Evolutionary conservation across 352 stramenopile genomes (phyloP).

Genomic region (Phytophthora tentaculata): DNA sequence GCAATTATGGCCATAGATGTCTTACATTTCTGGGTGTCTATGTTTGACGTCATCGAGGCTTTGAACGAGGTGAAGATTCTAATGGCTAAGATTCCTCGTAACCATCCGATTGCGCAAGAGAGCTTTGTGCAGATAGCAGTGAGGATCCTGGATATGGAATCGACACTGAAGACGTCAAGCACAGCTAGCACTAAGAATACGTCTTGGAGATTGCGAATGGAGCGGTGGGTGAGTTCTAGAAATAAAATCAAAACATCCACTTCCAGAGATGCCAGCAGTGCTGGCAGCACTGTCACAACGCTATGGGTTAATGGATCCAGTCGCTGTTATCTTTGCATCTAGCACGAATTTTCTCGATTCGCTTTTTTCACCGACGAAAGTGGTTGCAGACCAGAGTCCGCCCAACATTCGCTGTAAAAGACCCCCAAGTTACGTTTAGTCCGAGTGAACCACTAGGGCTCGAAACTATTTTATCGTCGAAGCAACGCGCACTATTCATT

Average conservation of each 20-base stretch:
- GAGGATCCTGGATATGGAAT: constrained; percentile 11
- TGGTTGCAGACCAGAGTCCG: constrained; percentile 2
- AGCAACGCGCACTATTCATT: constrained; percentile 33
- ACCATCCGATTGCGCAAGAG: constrained; percentile 7
- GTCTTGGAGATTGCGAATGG: constrained; percentile 11
- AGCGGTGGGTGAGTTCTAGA: constrained; percentile 13
- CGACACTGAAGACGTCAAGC: background rate
- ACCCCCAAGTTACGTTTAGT: background rate
- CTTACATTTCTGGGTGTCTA: constrained; percentile 33
- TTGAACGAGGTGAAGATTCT: constrained; percentile 23
- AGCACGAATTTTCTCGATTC: constrained; percentile 19
- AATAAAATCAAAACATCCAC: constrained; percentile 4
- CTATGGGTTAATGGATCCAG: background rate
- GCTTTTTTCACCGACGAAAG: constrained; percentile 2
- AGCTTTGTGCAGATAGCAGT: constrained; percentile 31
- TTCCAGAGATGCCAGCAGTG: background rate
- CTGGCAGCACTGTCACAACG: background rate
- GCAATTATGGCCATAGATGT: constrained; percentile 18
- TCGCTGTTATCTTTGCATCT: background rate
- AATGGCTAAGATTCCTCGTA: constrained; percentile 21
- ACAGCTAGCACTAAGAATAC: background rate
- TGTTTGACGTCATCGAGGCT: constrained; percentile 24
- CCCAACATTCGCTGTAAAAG: background rate
- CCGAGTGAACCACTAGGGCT: constrained; percentile 1
- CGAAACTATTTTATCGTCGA: constrained; percentile 20